Percentiles rank a stretch among this genome's conserved stretches.
These are phyloP conservation scores for Stylonectria norvegica DNA, from an alignment of 2,329 filamentous ascomycete species.

Conservation along the genomic window DNA sequence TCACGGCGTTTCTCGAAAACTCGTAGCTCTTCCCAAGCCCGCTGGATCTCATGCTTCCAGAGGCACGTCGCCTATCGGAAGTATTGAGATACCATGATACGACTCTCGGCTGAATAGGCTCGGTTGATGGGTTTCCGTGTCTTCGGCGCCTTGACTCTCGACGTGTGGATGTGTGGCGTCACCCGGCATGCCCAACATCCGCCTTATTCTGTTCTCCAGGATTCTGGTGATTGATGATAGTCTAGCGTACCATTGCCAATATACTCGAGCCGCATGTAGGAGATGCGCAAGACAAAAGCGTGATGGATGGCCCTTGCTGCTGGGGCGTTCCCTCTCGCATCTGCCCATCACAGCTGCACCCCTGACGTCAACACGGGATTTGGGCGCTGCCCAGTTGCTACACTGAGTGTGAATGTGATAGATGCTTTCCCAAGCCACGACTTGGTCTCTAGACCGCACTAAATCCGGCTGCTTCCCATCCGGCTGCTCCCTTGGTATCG, in stretches of 20 bases:
- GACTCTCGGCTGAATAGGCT: no score
- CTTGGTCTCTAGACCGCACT: no score
- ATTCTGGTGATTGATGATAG: no score
- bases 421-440: no score
- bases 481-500: no score
- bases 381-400: no score
- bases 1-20: constrained; percentile 11
- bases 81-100: background rate
- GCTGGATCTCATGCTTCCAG: constrained; percentile 2
- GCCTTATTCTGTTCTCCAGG: no score
- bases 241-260: background rate
- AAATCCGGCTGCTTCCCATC: no score
- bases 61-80: background rate
- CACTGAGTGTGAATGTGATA: no score
- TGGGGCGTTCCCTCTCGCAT: background rate
- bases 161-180: background rate
- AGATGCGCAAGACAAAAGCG: background rate
- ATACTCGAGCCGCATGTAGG: background rate
- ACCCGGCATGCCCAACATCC: background rate
- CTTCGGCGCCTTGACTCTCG: background rate
- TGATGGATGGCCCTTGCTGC: background rate
- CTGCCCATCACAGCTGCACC: background rate
- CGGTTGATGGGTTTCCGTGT: no score
- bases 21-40: constrained; percentile 5
- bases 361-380: no score